Conservation (phyloP, 352 stramenopile species). For the Phytophthora fragariaefolia region DNA sequence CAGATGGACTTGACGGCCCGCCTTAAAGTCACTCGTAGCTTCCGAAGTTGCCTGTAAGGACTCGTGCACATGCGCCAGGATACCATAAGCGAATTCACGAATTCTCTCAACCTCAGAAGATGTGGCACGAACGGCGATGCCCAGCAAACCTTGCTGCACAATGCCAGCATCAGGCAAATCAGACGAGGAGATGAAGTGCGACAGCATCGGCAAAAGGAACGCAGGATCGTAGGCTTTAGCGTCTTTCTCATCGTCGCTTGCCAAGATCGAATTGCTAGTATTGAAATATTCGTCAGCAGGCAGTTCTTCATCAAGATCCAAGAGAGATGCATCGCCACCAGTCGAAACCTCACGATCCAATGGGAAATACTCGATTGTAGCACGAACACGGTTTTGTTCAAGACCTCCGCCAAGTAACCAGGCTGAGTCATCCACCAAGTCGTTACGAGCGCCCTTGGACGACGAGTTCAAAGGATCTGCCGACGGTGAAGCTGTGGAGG, state of each 20-base stretch:
- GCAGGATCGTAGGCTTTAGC: conserved; percentile 69
- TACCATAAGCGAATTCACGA: conserved; percentile 73
- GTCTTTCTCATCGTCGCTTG: conserved; percentile 13
- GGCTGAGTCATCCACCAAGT: conserved; percentile 70
- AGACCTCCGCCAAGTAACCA: conserved; percentile 76
- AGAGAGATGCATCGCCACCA: conserved; percentile 32
- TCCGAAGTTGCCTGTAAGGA: conserved; percentile 62
- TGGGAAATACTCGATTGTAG: conserved; percentile 76
- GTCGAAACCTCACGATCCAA: conserved; percentile 52
- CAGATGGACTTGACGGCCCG: conserved; percentile 77
- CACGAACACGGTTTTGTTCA: conserved; percentile 64
- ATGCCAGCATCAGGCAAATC: conserved; percentile 60
- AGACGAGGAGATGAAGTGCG: conserved; percentile 79
- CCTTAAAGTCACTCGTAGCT: conserved; percentile 65
- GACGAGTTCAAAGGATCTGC: conserved; percentile 32
- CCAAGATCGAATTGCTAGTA: conserved; percentile 8
- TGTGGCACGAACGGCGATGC: conserved; percentile 70
- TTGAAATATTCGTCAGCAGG: conserved; percentile 4
- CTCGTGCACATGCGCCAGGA: conserved; percentile 81
- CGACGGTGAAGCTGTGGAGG: conserved; percentile 38
- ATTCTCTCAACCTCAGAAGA: conserved; percentile 67
- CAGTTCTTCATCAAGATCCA: conserved; percentile 39
- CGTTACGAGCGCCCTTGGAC: conserved; percentile 46
- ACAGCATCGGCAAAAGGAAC: conserved; percentile 79
- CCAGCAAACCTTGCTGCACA: conserved; percentile 77